phyloP scores from a whole-genome alignment of 2,329 filamentous ascomycete genomes.

The Colletotrichum spaethianum region DNA sequence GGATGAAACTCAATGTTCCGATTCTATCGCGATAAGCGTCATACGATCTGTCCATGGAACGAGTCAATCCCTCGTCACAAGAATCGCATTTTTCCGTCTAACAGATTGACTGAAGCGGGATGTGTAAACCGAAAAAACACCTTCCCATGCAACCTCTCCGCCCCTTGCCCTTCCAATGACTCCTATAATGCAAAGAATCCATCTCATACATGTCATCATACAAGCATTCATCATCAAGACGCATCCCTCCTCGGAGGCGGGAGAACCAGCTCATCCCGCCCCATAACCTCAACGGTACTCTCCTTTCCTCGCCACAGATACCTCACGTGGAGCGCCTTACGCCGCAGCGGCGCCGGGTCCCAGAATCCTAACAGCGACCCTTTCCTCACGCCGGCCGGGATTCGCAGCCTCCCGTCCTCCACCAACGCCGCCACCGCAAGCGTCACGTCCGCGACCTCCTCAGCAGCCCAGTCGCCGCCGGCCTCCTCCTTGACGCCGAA shows the following conservation, averaged over 20 bases:
- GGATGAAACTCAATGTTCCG: neutral
- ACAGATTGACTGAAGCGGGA: neutral
- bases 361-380: conserved; percentile 64
- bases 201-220: conserved; percentile 5
- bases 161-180: neutral
- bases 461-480: conserved; percentile 49
- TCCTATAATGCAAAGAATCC: neutral
- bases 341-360: conserved; percentile 61
- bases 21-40: neutral
- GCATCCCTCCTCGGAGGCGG: conserved; percentile 28
- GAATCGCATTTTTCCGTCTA: neutral
- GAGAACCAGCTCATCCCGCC: conserved; percentile 51
- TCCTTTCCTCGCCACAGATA: conserved; percentile 58
- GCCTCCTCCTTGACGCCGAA: conserved; percentile 56
- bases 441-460: conserved; percentile 65
- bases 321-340: conserved; percentile 62
- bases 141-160: neutral
- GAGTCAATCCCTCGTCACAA: neutral
- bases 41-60: neutral
- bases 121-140: neutral
- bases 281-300: conserved; percentile 53
- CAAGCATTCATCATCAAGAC: neutral
- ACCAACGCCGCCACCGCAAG: conserved; percentile 63
- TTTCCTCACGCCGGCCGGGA: conserved; percentile 59
- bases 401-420: conserved; percentile 52